Evolutionary conservation across 2,329 filamentous ascomycete species (phyloP).

Genomic region (Rasamsonia emersonii): DNA sequence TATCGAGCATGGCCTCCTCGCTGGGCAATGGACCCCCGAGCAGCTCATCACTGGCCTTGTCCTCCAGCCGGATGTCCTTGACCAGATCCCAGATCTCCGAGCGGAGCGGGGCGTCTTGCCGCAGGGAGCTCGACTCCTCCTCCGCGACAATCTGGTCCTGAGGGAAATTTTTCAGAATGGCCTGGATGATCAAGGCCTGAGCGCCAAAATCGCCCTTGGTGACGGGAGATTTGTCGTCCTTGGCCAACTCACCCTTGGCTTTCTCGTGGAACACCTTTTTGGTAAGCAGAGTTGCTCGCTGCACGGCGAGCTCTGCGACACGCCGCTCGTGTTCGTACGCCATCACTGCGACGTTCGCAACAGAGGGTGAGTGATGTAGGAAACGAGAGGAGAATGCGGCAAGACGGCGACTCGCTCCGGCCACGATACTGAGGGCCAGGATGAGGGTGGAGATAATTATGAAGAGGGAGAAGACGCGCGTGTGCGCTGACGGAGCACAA

Average conservation of each 20-base stretch:
- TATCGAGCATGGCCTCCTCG: conserved; percentile 53
- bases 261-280: conserved; percentile 77
- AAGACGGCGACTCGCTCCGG: conserved; percentile 32
- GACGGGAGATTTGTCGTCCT: conserved; percentile 92
- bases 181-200: conserved; percentile 89
- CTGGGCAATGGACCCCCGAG: conserved; percentile 62
- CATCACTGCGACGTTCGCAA: conserved; percentile 24
- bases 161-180: conserved; percentile 83
- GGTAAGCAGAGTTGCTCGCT: conserved; percentile 68
- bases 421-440: conserved; percentile 34
- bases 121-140: conserved; percentile 78
- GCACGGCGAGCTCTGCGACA: conserved; percentile 79
- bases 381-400: conserved; percentile 27
- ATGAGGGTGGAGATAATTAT: conserved; percentile 31
- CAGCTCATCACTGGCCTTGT: conserved; percentile 54
- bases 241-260: conserved; percentile 87
- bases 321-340: conserved; percentile 69
- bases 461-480: conserved; percentile 20
- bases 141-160: conserved; percentile 87
- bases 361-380: conserved; percentile 12
- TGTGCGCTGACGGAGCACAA: conserved; percentile 14
- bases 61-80: conserved; percentile 58
- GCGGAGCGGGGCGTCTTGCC: conserved; percentile 60
- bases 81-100: conserved; percentile 81
- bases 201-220: conserved; percentile 98